Evolutionary conservation across 768 basidiomycete genomes (phyloP).

Genomic region (Lactarius sanguifluus): DNA sequence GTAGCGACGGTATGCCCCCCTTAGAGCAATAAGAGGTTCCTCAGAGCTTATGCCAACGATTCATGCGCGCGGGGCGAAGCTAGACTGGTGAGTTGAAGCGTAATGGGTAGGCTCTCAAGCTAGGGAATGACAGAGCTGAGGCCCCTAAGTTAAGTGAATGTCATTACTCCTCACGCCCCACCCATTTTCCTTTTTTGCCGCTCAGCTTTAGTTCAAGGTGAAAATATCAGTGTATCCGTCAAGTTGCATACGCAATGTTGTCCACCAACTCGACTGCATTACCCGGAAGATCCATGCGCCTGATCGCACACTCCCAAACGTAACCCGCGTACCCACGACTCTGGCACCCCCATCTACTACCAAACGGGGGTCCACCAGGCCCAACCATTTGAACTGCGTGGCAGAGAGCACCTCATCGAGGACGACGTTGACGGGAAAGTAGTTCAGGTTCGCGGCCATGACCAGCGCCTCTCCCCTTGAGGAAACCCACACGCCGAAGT

Average conservation of each 20-base stretch:
- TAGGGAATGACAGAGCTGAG: too few relatives aligned
- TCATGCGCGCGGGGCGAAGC: too few relatives aligned
- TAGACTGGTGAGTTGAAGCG: too few relatives aligned
- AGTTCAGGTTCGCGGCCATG: conserved; percentile 23
- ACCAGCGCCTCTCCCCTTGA: conserved; percentile 5
- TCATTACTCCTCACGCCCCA: too few relatives aligned
- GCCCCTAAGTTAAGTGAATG: too few relatives aligned
- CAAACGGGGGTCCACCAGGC: background rate
- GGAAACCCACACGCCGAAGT: conserved; percentile 23
- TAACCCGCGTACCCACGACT: background rate
- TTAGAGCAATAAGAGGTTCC: too few relatives aligned
- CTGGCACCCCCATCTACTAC: conserved; percentile 14
- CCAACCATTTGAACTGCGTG: background rate
- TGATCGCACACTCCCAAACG: conserved; percentile 6
- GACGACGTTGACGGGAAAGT: background rate
- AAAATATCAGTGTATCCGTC: too few relatives aligned
- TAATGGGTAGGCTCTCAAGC: too few relatives aligned
- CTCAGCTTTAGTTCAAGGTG: too few relatives aligned
- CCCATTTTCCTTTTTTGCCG: too few relatives aligned
- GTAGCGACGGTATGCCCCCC: too few relatives aligned
- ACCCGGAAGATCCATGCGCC: conserved; percentile 16
- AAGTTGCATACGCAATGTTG: background rate
- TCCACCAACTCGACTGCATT: background rate
- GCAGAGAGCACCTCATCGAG: conserved; percentile 9
- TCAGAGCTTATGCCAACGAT: too few relatives aligned